Evolutionary conservation across 2,329 filamentous ascomycete species (phyloP).

Genomic region (Ophiostoma novo-ulmi): DNA sequence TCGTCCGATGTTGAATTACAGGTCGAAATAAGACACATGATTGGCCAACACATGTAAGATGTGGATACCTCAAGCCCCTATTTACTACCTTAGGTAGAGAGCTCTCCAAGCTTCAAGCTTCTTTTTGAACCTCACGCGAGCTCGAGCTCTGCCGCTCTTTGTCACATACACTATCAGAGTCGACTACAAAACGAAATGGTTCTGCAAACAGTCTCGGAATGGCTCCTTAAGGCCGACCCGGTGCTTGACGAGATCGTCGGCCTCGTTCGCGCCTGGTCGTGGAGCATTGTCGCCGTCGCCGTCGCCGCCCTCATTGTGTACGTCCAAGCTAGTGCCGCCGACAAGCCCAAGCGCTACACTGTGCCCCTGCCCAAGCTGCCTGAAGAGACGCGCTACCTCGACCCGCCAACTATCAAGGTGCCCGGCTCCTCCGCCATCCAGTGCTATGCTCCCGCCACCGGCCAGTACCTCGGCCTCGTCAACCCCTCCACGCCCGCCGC

Average conservation of each 20-base stretch:
- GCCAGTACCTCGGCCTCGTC: conserved; percentile 71
- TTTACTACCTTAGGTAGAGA: background rate
- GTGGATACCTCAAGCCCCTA: background rate
- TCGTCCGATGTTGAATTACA: conserved; percentile 10
- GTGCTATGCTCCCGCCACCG: conserved; percentile 87
- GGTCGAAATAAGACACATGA: background rate
- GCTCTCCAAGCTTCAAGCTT: conserved; percentile 1
- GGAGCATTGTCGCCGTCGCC: conserved; percentile 19
- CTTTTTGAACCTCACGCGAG: conserved; percentile 17
- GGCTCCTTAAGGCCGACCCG: conserved; percentile 20
- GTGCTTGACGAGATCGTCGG: conserved; percentile 6
- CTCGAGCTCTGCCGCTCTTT: background rate
- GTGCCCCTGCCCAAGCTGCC: conserved; percentile 60
- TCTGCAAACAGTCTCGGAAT: conserved; percentile 15
- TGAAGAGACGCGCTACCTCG: conserved; percentile 43
- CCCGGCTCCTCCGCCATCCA: conserved; percentile 64
- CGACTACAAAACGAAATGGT: conserved; percentile 16
- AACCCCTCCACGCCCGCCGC: conserved; percentile 70
- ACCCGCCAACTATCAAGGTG: conserved; percentile 37
- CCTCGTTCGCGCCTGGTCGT: conserved; percentile 19
- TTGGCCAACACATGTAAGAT: background rate
- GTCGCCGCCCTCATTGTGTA: conserved; percentile 28
- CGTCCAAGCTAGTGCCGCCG: conserved; percentile 29
- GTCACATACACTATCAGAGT: background rate
- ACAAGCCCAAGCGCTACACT: conserved; percentile 51